Evolutionary conservation across 768 basidiomycete species (phyloP), one percentile per base, ranked within the genome.

Genomic region (Suillus discolor): DNA sequence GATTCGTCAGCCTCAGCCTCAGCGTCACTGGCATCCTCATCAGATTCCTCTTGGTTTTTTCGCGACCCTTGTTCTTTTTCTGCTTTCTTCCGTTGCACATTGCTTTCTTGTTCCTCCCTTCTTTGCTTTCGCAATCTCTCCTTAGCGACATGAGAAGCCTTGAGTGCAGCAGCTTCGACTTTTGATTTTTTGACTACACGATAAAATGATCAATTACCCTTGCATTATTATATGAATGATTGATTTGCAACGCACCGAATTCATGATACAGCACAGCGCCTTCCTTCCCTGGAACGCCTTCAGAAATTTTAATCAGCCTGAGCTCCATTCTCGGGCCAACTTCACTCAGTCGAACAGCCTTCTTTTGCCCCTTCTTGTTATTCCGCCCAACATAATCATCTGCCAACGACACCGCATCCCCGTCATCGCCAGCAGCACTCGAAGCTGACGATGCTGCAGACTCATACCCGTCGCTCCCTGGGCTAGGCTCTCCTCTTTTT

Each of bases 251-350:
- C 92, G 71, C 71, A 95, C 97, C 91, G 71, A 97, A 92, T 79
- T 93, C 90, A 75, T 99, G 97, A 81, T 92, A 97, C 47, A 99
- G 90, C 2, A 98, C 94, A 68, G 85, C 87, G 7, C 97, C 94
- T 77, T 97, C 94, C 71, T 90, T 96, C 16, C 96, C 97, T 6
- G 96, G 96, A 20, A 93, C 81, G 28, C 97, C 97, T 76, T 98
- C 97, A 20, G 89, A 87, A 65, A 99, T 95, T 82, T 99, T 99
- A 70, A 98, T 87, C 70, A 99, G 79, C 68, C 86, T 85, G 70
- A 99, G 79, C 78, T 99, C 97, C 89, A 99, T 90, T 73, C 97
- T 83, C 47, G 97, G 97, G 1, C 97, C 97, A 53, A 98, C 87
- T 79, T 99, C 97, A 62, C 97, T 92, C 62, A 99, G 81, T 70